These are phyloP conservation scores for Paramecium pentaurelia DNA, from an alignment of 73 alveolate genomes.

Conservation along the genomic window DNA sequence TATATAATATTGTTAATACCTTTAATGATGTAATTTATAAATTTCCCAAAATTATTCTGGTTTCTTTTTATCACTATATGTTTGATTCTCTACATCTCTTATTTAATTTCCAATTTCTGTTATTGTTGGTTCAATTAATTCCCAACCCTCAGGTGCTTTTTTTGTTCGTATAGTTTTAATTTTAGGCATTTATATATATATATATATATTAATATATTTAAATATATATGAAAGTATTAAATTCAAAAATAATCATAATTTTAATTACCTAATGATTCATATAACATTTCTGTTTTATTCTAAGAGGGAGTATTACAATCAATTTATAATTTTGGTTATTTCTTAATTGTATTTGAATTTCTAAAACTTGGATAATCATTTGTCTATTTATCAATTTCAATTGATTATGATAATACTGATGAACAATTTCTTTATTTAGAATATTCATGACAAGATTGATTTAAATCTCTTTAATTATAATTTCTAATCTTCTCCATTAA, in stretches of 20 bases:
- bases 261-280: background rate
- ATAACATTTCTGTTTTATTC: background rate
- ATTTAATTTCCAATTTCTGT: slow-evolving; percentile 85
- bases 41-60: slow-evolving; percentile 97
- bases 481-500: background rate
- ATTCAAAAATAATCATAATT: background rate
- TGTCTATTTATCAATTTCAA: background rate
- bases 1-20: background rate
- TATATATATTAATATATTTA: background rate
- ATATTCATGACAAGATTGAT: background rate
- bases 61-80: slow-evolving; percentile 94
- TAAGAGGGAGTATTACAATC: background rate
- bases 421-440: background rate
- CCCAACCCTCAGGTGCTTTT: slow-evolving; percentile 98
- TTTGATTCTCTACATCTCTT: slow-evolving; percentile 95
- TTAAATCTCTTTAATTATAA: background rate
- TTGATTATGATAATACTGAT: background rate
- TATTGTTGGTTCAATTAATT: slow-evolving; percentile 82
- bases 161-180: slow-evolving; percentile 83
- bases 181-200: slow-evolving; percentile 94
- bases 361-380: background rate
- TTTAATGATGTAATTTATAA: slow-evolving; percentile 89
- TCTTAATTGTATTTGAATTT: background rate
- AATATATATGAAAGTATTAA: background rate
- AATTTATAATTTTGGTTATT: background rate